A percentile compares a stretch with the other conserved stretches of the same genome.
phyloP scores from a whole-genome alignment of 495 filamentous ascomycete genomes.

The Penicillium herquei region DNA sequence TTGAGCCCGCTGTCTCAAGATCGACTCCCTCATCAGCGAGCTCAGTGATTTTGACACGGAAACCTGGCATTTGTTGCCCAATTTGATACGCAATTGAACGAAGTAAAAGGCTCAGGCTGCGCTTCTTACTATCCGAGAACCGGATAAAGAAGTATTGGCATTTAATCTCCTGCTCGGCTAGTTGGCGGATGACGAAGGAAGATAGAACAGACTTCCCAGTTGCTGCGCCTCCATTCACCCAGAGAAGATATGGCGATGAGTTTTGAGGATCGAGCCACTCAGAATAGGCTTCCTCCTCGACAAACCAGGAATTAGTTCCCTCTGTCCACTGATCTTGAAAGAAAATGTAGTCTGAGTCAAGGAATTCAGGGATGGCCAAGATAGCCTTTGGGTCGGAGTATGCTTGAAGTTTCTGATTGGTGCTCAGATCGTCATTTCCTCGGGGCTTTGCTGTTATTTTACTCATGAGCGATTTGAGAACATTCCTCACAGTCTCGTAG shows the following conservation, averaged over 20 bases:
- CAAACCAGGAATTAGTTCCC: background rate
- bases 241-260: background rate
- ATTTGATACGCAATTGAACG: slow-evolving; percentile 6
- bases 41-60: background rate
- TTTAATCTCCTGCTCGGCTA: background rate
- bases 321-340: background rate
- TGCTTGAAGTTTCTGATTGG: too few relatives aligned
- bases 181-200: background rate
- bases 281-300: background rate
- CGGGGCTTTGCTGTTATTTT: too few relatives aligned
- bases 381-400: background rate
- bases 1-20: background rate
- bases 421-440: too few relatives aligned
- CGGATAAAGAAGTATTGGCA: slow-evolving; percentile 5
- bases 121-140: background rate
- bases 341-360: background rate
- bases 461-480: too few relatives aligned
- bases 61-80: background rate
- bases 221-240: slow-evolving; percentile 1
- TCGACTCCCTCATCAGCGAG: background rate
- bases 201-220: slow-evolving; percentile 9
- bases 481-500: background rate
- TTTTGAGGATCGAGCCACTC: too few relatives aligned
- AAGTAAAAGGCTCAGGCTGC: background rate
- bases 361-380: background rate